Base-by-base conservation (phyloP, 768 basidiomycete genomes). In the Leccinum disarticulatum region DNA sequence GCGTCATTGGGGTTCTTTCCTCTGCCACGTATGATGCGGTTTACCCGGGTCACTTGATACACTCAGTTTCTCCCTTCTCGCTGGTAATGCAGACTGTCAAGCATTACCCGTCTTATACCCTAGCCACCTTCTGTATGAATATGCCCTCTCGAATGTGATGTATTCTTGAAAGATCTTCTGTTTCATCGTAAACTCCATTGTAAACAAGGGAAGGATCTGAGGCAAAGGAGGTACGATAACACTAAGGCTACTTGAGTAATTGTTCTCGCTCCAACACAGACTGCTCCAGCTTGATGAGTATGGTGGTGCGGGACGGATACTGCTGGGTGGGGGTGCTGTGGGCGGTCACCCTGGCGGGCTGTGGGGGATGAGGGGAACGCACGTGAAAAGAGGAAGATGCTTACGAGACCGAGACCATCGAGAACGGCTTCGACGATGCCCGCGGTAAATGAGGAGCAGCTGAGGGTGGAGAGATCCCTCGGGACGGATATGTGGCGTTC, bases 331-430 rank as follows among this genome's bases (percentile, higher is more conserved):
- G 90, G 1, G 97, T 96, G 58, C 88, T 88, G 71, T 98, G 97
- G 0, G 96, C 95, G 0, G 97, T 98, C 30, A 98, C 97, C 66
- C 96, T 83, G 9, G 96, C 94, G 30, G 97, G 96, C 96, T 98
- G 68, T 51, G 58, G 53, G 30, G 13, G 61, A 48, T 63, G 62
- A 66, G 65, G 52, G 7, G 62, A 46, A 31, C 14, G 58, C 30
- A 47, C 14, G 30, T 9, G 54, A 52, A 63, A 50, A 35, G 17
- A 48, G 19, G 30, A 38, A 9, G 56, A 5, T n/a, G 85, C 93
- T 69, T 70, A 97, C 95, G 66, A 98, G 94, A 59, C 93, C 92
- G 27, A 96, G 80, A 1, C 94, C 95, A 71, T 98, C 95, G 63
- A 98, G 79, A 15, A 96, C 93, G 11, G 95, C 97, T 76, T 99